These are phyloP conservation scores for Aspergillus ruber DNA, from an alignment of 2,329 filamentous ascomycete species.

Conservation along the genomic window DNA sequence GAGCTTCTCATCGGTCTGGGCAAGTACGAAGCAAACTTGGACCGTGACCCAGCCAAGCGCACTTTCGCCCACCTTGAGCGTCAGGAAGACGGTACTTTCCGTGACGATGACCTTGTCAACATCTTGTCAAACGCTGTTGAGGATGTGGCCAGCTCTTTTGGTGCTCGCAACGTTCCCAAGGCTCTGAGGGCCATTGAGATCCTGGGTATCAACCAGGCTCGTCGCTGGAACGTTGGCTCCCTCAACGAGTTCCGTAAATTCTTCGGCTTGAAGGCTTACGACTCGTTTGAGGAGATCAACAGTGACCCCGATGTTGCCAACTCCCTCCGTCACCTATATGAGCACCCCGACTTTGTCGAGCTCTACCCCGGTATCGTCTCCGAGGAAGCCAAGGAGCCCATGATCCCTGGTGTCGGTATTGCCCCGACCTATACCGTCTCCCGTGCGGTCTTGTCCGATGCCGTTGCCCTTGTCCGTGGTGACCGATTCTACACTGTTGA, in stretches of 20 bases:
- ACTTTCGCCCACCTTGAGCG: slow-evolving; percentile 62
- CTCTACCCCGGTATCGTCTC: slow-evolving; percentile 72
- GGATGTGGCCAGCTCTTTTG: slow-evolving; percentile 60
- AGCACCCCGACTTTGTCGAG: slow-evolving; percentile 73
- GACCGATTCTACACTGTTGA: slow-evolving; percentile 76
- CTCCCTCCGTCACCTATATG: slow-evolving; percentile 56
- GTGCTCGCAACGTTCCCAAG: slow-evolving; percentile 65
- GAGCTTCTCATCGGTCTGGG: slow-evolving; percentile 59
- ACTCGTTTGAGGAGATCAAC: slow-evolving; percentile 78
- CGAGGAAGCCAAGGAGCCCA: slow-evolving; percentile 67
- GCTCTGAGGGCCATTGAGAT: slow-evolving; percentile 72
- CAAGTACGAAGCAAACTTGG: slow-evolving; percentile 56
- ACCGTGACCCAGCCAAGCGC: slow-evolving; percentile 62
- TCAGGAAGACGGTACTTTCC: slow-evolving; percentile 60
- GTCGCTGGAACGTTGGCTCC: slow-evolving; percentile 69
- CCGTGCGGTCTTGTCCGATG: slow-evolving; percentile 69
- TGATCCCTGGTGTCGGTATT: slow-evolving; percentile 68
- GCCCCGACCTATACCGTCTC: slow-evolving; percentile 70
- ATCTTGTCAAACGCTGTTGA: slow-evolving; percentile 65
- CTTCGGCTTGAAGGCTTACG: slow-evolving; percentile 69
- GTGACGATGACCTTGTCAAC: slow-evolving; percentile 68
- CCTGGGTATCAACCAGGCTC: slow-evolving; percentile 69
- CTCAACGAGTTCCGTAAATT: slow-evolving; percentile 82
- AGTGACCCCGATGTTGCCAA: slow-evolving; percentile 65
- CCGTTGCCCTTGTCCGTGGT: slow-evolving; percentile 69